Base-by-base conservation (phyloP, 2,329 filamentous ascomycete species). In the Exophiala viscosa region DNA sequence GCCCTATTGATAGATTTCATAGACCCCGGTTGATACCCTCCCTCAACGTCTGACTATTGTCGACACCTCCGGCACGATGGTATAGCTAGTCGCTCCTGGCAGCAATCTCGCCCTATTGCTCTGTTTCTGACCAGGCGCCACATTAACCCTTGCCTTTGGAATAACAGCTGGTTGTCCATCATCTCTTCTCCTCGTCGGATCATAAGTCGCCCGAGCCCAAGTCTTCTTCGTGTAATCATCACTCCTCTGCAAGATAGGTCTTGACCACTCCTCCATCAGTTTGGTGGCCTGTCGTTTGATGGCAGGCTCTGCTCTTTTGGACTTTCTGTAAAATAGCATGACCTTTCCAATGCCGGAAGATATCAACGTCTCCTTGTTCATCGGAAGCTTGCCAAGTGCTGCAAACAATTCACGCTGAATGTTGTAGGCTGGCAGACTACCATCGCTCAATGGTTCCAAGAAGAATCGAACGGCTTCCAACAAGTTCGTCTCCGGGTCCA, bases 271-370 rank as follows among this genome's bases (percentile, higher is more conserved):
- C 51, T 88, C 89, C 51, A 96, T 78, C n/a, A 97, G 77, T 44
- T 88, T 84, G 74, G 97, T 91, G 0, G 93, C 93, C 73, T 91
- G 89, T 61, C 92, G 85, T 77, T 96, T 96, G 76, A 99, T 96
- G 56, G 79, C 81, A 3, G 86, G 77, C 71, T 97, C 89, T 1
- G 91, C 87, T 61, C 89, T 86, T 75, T 91, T 95, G 76, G 88
- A 95, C 72, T 91, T 91, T 45, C 91, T 96, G 73, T 99, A 99
- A 75, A 96, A 99, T 58, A 95, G 82, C 47, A 96, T 87, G 43
- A 99, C 90, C 70, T 96, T 96, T 66, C 93, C 93, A 60, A 99
- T 93, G 15, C 92, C 91, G 63, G 89, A 95, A 60, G 90, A 91
- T 17, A 95, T 80, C 11, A 99, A 79, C 1, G 87, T 82, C 64